Evolutionary conservation across 176 grass and related monocot species (phyloP), one percentile per base, ranked within the genome.

Genomic region (Oryza glaberrima): DNA sequence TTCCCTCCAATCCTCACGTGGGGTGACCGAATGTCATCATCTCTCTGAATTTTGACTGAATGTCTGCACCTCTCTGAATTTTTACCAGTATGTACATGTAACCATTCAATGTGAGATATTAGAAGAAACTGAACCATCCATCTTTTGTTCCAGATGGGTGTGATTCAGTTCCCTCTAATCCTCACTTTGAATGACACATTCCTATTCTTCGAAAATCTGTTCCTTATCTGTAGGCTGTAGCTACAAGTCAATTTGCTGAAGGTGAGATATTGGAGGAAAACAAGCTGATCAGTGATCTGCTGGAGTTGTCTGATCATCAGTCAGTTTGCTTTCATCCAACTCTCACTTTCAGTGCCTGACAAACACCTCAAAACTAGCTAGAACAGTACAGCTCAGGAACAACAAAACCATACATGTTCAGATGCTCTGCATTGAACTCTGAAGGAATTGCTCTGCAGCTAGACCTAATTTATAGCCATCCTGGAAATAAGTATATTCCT

Each of bases 91-190:
- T 40, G 86, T 3, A 41, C 5, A 1, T 40, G 38, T 40, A 40
- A 49, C 63, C 30, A 38, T 65, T 35, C 26, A 85, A 91, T 38
- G 58, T 80, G 77, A 91, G 83, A 85, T 89, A 89, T 91, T 89
- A 85, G 86, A 91, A 77, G 88, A 93, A 92, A 93, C 77, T 85
- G 84, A 90, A 89, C 74, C 82, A n/a, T 67, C 32, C 20, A 56
- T 25, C 20, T 5, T 48, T 65, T 45, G 23, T 47, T 60, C 15
- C 45, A 35, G 1, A 36, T 19, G 46, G 26, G 1, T 52, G 68
- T 40, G 75, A 71, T 90, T 92, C 87, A 87, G 75, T 48, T 67
- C 43, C 84, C 52, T 82, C 81, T 77, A 92, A 92, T 85, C 23
- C 89, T 92, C 77, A 67, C 51, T 12, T 89, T 70, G 23, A 79